Percentiles rank a stretch among this genome's conserved stretches.
Conservation (phyloP, 2,329 filamentous ascomycete genomes). For the Arthrobotrys conoides region DNA sequence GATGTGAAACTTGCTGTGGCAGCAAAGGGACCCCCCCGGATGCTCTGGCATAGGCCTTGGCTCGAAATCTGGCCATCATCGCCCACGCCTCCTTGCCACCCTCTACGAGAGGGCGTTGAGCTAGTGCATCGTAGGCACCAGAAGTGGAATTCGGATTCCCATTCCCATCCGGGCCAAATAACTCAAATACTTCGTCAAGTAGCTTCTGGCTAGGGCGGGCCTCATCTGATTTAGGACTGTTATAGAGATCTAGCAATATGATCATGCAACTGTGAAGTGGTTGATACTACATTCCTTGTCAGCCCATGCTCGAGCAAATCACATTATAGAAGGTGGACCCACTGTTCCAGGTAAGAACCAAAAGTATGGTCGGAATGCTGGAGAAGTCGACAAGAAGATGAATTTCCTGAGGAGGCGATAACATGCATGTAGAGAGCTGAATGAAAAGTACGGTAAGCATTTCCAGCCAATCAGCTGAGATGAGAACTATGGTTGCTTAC, state of each 20-base stretch:
- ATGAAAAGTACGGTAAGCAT: conserved; percentile 4
- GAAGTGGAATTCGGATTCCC: conserved; percentile 50
- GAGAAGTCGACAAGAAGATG: conserved; percentile 62
- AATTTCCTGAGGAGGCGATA: conserved; percentile 63
- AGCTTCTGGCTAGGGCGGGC: conserved; percentile 59
- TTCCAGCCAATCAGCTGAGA: background rate
- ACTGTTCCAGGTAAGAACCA: conserved; percentile 64
- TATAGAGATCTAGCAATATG: conserved; percentile 63
- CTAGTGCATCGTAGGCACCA: conserved; percentile 57
- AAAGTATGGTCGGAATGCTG: conserved; percentile 63
- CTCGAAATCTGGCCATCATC: conserved; percentile 63
- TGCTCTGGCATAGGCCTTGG: conserved; percentile 61
- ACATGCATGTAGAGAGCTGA: conserved; percentile 63
- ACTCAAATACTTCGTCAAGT: conserved; percentile 63
- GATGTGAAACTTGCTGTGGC: conserved; percentile 16
- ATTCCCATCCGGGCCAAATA: conserved; percentile 63
- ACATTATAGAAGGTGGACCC: conserved; percentile 27
- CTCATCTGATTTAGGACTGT: conserved; percentile 61
- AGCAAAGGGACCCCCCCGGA: conserved; percentile 14
- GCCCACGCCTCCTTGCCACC: conserved; percentile 63
- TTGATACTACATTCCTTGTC: conserved; percentile 59
- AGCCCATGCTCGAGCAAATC: conserved; percentile 8
- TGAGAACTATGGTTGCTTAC: conserved; percentile 53
- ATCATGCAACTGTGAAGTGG: conserved; percentile 64
- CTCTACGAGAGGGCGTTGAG: conserved; percentile 62